phyloP scores from a whole-genome alignment of 306 rosid genomes.

The Morella rubra region DNA sequence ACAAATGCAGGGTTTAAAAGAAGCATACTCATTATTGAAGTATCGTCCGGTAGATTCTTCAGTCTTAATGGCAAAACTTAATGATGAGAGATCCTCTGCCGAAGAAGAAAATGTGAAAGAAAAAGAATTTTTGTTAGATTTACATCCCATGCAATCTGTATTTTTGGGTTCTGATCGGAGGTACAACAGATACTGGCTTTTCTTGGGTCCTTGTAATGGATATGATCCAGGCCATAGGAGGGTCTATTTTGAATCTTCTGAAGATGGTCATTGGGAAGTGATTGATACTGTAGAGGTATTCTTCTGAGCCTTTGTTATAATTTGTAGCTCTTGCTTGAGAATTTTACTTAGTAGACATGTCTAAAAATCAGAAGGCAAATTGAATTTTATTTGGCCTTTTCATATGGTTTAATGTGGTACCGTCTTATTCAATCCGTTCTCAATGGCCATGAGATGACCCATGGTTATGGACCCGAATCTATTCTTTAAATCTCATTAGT shows the following conservation, averaged over 20 bases:
- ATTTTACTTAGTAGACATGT: background rate
- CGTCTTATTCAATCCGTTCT: background rate
- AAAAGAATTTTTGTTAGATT: slow-evolving; percentile 31
- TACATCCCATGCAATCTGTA: slow-evolving; percentile 87
- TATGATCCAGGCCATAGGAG: slow-evolving; percentile 94
- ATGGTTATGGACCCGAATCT: background rate
- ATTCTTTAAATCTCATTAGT: slow-evolving; percentile 14
- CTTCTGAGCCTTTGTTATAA: slow-evolving; percentile 25
- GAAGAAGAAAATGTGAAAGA: slow-evolving; percentile 33
- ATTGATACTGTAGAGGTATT: slow-evolving; percentile 86
- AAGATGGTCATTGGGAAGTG: slow-evolving; percentile 98
- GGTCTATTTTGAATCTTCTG: slow-evolving; percentile 95
- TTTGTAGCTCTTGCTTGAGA: slow-evolving; percentile 10
- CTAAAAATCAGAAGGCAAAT: slow-evolving; percentile 16
- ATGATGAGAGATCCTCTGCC: slow-evolving; percentile 31
- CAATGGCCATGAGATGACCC: too few relatives aligned
- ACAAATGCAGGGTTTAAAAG: slow-evolving; percentile 41
- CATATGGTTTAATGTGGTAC: slow-evolving; percentile 1
- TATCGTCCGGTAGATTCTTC: slow-evolving; percentile 70
- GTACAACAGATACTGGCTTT: slow-evolving; percentile 96
- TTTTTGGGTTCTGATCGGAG: slow-evolving; percentile 98
- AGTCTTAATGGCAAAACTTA: slow-evolving; percentile 42
- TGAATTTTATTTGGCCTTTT: slow-evolving; percentile 17
- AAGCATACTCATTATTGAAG: slow-evolving; percentile 39
- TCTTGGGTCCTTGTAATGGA: slow-evolving; percentile 84